phyloP scores from a whole-genome alignment of 768 basidiomycete species.

The Xerocomus spinulosus region DNA sequence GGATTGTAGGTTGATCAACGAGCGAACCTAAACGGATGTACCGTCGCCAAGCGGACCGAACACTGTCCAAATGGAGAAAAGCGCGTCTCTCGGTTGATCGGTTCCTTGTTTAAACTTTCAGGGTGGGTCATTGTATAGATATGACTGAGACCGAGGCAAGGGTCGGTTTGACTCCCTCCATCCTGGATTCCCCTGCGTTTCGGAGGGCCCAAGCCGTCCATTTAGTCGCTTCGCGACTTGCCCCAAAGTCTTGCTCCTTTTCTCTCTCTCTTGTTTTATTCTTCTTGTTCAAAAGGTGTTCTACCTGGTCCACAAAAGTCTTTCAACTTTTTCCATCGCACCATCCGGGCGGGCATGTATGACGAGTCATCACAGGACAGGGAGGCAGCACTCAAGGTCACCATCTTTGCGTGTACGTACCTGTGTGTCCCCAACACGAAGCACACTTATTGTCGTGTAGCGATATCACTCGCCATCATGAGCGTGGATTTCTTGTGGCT shows the following conservation, averaged over 20 bases:
- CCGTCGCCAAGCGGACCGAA: background rate
- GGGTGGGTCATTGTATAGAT: background rate
- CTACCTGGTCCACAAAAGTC: background rate
- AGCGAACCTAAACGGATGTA: too few relatives aligned
- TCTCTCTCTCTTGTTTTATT: background rate
- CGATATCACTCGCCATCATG: slow-evolving; percentile 8
- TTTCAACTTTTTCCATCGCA: background rate
- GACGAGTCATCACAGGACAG: background rate
- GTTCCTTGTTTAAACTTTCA: background rate
- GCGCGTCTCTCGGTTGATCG: background rate
- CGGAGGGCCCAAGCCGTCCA: background rate
- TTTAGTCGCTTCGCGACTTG: background rate
- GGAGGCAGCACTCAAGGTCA: background rate
- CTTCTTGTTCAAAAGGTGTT: too few relatives aligned
- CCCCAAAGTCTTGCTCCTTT: background rate
- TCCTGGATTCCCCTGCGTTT: background rate
- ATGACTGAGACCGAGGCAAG: background rate
- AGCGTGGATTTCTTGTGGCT: slow-evolving; percentile 9
- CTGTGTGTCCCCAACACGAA: background rate
- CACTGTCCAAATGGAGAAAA: background rate
- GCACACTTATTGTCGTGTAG: slow-evolving; percentile 1
- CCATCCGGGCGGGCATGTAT: background rate
- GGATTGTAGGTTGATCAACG: too few relatives aligned
- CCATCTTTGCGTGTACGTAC: background rate
- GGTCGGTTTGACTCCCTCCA: background rate